These are phyloP conservation scores for Picochlorum sp. DNA, from an alignment of 139 green algal genomes.

Conservation along the genomic window DNA sequence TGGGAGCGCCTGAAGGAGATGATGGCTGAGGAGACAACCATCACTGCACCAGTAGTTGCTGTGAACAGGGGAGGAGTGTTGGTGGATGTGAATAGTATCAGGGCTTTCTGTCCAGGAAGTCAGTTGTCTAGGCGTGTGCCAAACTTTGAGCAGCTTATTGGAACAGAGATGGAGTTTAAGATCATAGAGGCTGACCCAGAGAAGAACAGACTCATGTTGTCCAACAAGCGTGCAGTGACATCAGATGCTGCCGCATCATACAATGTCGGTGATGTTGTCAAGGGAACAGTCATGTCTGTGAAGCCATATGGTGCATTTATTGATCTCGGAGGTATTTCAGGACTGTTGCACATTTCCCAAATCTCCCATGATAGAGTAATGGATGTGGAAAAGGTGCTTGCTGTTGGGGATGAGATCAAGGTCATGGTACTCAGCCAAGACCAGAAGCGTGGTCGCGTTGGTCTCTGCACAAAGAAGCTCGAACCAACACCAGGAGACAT, in stretches of 20 bases:
- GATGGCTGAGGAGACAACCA: conserved; percentile 73
- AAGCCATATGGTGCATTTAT: conserved; percentile 97
- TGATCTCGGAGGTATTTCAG: conserved; percentile 83
- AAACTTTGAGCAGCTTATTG: conserved; percentile 71
- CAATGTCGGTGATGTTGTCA: conserved; percentile 84
- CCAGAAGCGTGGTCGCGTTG: conserved; percentile 71
- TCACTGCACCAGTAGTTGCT: conserved; percentile 59
- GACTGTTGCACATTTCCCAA: conserved; percentile 96
- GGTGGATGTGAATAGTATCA: conserved; percentile 55
- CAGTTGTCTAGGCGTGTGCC: conserved; percentile 46
- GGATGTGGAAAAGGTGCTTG: conserved; percentile 82
- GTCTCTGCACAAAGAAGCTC: conserved; percentile 95
- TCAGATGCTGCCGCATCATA: conserved; percentile 14
- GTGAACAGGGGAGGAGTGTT: conserved; percentile 41
- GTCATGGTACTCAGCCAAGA: conserved; percentile 94
- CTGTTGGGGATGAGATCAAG: conserved; percentile 90
- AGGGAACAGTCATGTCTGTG: conserved; percentile 76
- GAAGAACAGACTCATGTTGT: conserved; percentile 76
- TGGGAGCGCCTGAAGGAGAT: conserved; percentile 68
- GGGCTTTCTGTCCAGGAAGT: conserved; percentile 64
- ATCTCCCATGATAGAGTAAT: conserved; percentile 88
- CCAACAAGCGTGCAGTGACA: conserved; percentile 45
- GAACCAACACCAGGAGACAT: conserved; percentile 94
- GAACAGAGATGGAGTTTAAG: conserved; percentile 72
- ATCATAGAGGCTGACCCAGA: conserved; percentile 95